Percentiles rank a stretch among this genome's conserved stretches.
Conservation (phyloP, 805 yeast species). For the Sugiyamaella smithiae region DNA sequence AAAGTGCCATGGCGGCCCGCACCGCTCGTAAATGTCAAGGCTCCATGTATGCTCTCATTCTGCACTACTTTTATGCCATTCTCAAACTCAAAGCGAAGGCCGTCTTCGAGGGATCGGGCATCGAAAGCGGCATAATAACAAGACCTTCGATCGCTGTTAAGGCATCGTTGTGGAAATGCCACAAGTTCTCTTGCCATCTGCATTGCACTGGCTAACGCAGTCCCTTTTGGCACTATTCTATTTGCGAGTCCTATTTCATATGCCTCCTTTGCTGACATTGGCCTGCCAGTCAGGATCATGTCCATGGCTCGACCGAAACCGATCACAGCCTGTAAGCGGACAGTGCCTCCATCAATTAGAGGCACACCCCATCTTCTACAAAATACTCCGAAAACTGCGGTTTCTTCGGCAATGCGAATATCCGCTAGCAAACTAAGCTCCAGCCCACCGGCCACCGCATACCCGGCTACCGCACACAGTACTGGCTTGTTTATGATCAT, state of each 20-base stretch:
- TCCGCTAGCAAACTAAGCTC: constrained; percentile 43
- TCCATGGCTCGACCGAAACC: constrained; percentile 44
- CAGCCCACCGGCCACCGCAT: constrained; percentile 46
- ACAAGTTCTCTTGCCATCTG: constrained; percentile 21
- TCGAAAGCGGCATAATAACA: neutral
- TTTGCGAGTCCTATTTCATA: constrained; percentile 38
- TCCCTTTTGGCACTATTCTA: constrained; percentile 16
- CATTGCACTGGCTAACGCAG: constrained; percentile 23
- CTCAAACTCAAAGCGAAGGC: neutral
- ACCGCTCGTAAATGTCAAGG: neutral
- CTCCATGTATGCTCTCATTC: neutral
- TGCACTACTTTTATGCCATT: neutral
- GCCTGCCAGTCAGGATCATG: constrained; percentile 39
- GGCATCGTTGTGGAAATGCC: neutral
- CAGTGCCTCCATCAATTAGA: constrained; percentile 50
- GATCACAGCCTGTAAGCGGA: constrained; percentile 39
- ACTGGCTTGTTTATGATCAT: neutral
- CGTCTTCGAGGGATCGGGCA: neutral
- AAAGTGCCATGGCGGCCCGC: neutral
- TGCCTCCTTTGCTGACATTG: constrained; percentile 38
- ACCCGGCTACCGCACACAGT: constrained; percentile 39
- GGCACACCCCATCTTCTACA: constrained; percentile 43
- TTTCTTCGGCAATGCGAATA: constrained; percentile 37
- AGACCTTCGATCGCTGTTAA: neutral
- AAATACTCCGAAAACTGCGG: constrained; percentile 41